Evolutionary conservation across 2,329 filamentous ascomycete species (phyloP), one percentile per base, ranked within the genome.

Genomic region (Fusarium sulawesiense): DNA sequence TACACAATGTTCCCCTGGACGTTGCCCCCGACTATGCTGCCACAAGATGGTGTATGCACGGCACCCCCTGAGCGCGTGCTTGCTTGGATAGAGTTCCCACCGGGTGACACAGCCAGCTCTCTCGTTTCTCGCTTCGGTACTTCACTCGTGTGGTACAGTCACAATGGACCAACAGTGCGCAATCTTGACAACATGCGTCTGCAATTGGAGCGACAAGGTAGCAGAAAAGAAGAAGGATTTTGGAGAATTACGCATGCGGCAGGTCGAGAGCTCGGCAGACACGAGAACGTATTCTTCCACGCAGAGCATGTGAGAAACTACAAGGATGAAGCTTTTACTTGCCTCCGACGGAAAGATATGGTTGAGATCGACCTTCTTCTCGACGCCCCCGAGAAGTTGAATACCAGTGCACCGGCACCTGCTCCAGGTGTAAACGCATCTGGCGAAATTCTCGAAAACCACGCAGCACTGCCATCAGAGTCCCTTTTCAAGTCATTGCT

Each of bases 1-100:
- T 91, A 94, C 78, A 95, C 92, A 0, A 91, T 93, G 74, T 98
- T 94, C 76, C 96, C 96, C 0, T 98, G 95, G 95, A 98, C 96
- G 1, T 83, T 99, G 0, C 95, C 96, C 0, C 83, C 85, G 2
- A 85, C 88, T 27, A 84, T 97, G 72, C 86, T 98, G 4, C 93
- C 94, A 0, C 80, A 83, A 12, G 89, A 97, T 74, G 95, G 92
- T 1, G 91, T 86, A n/a, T 97, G 93, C 72, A 86, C 91, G 7
- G 88, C 87, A 14, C 90, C 97, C 70, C 85, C 89, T 7, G 84
- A 89, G 60, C 91, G 91, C 20, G 85, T 91, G 12, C 92, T 93
- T 4, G 90, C 96, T 21, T 83, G 83, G 54, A 87, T 91, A 58
- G 88, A 91, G 72, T 91, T 91, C 71, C 87, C 88, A 2, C 79